Conservation (phyloP, 139 green algal genomes). For the Micromonas pusilla region DNA sequence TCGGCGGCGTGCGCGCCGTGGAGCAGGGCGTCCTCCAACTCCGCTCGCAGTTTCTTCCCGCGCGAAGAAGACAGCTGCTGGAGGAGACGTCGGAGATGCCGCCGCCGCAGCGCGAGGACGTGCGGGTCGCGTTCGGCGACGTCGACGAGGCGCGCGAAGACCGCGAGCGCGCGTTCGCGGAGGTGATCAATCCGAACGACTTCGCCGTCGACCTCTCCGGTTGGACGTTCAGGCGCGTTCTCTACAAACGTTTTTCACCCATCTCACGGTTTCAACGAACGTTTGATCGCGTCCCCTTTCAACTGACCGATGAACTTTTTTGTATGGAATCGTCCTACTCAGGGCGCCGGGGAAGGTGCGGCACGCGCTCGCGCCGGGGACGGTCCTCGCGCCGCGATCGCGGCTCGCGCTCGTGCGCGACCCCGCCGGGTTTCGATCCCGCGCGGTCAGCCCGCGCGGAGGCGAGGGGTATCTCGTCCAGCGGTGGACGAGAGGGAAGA, state of each 20-base stretch:
- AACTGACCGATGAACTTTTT: too few species aligned
- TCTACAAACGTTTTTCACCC: too few species aligned
- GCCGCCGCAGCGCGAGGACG: conserved; percentile 19
- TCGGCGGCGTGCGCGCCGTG: conserved; percentile 29
- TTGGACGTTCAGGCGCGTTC: conserved; percentile 46
- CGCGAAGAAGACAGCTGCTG: conserved; percentile 51
- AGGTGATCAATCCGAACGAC: conserved; percentile 49
- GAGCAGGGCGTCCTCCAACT: conserved; percentile 54
- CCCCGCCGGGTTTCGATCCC: background rate
- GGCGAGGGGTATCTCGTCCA: background rate
- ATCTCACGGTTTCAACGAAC: too few species aligned
- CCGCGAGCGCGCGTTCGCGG: conserved; percentile 34
- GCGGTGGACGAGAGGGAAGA: background rate
- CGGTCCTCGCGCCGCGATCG: background rate
- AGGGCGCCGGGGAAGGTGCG: too few species aligned
- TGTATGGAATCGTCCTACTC: too few species aligned
- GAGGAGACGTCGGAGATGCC: conserved; percentile 37
- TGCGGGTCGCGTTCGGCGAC: conserved; percentile 31
- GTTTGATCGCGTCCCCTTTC: too few species aligned
- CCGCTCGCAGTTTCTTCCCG: conserved; percentile 42
- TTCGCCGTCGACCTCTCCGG: conserved; percentile 60
- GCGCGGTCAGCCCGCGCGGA: background rate
- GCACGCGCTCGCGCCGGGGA: background rate
- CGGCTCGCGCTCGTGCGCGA: background rate
- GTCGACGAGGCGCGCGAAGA: background rate